Evolutionary conservation across 2,329 filamentous ascomycete species (phyloP).

Genomic region (Cladobotryum mycophilum): DNA sequence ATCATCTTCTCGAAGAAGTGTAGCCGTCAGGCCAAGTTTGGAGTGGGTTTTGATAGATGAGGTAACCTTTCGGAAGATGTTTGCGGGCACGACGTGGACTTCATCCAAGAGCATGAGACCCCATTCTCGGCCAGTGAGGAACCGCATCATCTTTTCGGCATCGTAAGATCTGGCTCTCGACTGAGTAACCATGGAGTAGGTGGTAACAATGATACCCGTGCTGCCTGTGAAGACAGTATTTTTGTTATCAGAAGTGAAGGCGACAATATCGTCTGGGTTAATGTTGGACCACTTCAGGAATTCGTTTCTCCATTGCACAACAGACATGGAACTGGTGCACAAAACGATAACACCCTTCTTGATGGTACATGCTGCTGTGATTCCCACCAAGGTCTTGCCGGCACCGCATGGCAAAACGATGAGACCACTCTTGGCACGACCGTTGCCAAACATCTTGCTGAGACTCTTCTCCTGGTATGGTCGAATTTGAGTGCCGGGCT

Average conservation of each 20-base stretch:
- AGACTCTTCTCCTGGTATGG: conserved; percentile 96
- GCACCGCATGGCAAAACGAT: conserved; percentile 96
- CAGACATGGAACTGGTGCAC: conserved; percentile 96
- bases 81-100: conserved; percentile 94
- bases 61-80: conserved; percentile 93
- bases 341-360: conserved; percentile 95
- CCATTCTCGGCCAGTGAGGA: conserved; percentile 85
- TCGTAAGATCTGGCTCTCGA: conserved; percentile 83
- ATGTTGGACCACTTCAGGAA: conserved; percentile 98
- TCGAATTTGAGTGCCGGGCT: conserved; percentile 82
- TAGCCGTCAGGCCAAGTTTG: conserved; percentile 91
- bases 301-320: conserved; percentile 92
- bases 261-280: conserved; percentile 83
- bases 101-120: conserved; percentile 95
- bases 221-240: conserved; percentile 70
- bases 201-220: conserved; percentile 94
- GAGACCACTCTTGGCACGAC: conserved; percentile 91
- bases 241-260: conserved; percentile 94
- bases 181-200: conserved; percentile 98
- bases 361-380: conserved; percentile 95
- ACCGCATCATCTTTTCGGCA: conserved; percentile 96
- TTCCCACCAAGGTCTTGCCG: conserved; percentile 95
- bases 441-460: conserved; percentile 99
- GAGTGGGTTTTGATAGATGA: conserved; percentile 90
- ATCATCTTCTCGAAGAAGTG: conserved; percentile 90